Evolutionary conservation across 768 basidiomycete species (phyloP).

Genomic region (Rhizopogon sp.): DNA sequence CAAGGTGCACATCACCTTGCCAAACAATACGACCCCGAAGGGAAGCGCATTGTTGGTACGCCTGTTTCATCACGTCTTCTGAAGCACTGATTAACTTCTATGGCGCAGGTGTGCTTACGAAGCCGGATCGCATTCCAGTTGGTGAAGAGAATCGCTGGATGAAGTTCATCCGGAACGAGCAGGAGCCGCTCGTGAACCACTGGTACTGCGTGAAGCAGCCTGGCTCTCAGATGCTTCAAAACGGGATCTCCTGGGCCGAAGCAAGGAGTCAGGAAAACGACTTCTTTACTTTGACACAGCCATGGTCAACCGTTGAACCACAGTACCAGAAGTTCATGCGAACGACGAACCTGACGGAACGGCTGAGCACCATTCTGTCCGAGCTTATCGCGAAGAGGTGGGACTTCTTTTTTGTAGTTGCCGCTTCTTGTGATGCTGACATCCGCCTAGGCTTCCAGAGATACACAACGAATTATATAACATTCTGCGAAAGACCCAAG

Average conservation of each 20-base stretch:
- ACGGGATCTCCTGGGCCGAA: slow-evolving; percentile 43
- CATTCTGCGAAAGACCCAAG: slow-evolving; percentile 35
- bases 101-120: slow-evolving; percentile 60
- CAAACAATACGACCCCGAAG: slow-evolving; percentile 53
- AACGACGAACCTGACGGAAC: slow-evolving; percentile 50
- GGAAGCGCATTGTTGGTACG: slow-evolving; percentile 67
- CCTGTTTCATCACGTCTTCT: slow-evolving; percentile 41
- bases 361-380: slow-evolving; percentile 56
- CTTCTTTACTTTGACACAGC: slow-evolving; percentile 48
- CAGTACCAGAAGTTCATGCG: slow-evolving; percentile 49
- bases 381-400: slow-evolving; percentile 60
- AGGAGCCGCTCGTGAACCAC: slow-evolving; percentile 21
- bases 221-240: slow-evolving; percentile 17
- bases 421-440: slow-evolving; percentile 1
- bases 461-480: slow-evolving; percentile 55
- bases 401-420: slow-evolving; percentile 3
- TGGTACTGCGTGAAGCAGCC: slow-evolving; percentile 41
- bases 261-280: slow-evolving; percentile 53
- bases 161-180: slow-evolving; percentile 49
- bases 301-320: slow-evolving; percentile 52
- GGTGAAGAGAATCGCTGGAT: slow-evolving; percentile 43
- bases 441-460: slow-evolving; percentile 46
- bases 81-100: slow-evolving; percentile 24
- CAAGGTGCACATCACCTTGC: slow-evolving; percentile 70
- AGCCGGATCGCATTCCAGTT: slow-evolving; percentile 52